Evolutionary conservation across 1,139 yeast genomes (phyloP).

Genomic region (Saccharomyces hybrid): DNA sequence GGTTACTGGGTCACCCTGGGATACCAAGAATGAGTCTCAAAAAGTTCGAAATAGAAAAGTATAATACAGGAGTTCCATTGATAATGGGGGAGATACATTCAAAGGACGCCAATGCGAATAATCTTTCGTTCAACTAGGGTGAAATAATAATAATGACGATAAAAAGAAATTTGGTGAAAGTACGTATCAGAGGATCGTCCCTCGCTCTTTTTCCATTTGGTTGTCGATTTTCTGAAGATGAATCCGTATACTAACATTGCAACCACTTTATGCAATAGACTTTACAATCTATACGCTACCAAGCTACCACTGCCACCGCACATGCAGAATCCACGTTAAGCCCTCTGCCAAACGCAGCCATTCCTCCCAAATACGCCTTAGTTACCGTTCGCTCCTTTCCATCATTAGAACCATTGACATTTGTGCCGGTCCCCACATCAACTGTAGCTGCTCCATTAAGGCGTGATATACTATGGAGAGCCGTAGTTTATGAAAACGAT

Average conservation of each 20-base stretch:
- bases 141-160: background rate
- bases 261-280: background rate
- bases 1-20: background rate
- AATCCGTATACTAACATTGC: background rate
- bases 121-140: background rate
- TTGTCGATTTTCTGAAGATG: background rate
- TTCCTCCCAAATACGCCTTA: constrained; percentile 57
- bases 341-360: constrained; percentile 22
- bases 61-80: background rate
- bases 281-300: background rate
- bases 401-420: constrained; percentile 71
- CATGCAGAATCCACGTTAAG: background rate
- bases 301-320: background rate
- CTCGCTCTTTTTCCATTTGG: background rate
- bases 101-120: background rate
- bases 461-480: constrained; percentile 89
- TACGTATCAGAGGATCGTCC: background rate
- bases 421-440: constrained; percentile 65
- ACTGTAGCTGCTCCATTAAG: constrained; percentile 70
- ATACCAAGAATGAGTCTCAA: background rate
- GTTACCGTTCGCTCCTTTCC: constrained; percentile 84
- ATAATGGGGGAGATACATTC: background rate
- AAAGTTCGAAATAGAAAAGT: background rate
- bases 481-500: constrained; percentile 89
- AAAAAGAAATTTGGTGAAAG: background rate